Evolutionary conservation across 2,329 filamentous ascomycete genomes (phyloP), one percentile per base, ranked within the genome.

Genomic region (Hymenoscyphus occultus): DNA sequence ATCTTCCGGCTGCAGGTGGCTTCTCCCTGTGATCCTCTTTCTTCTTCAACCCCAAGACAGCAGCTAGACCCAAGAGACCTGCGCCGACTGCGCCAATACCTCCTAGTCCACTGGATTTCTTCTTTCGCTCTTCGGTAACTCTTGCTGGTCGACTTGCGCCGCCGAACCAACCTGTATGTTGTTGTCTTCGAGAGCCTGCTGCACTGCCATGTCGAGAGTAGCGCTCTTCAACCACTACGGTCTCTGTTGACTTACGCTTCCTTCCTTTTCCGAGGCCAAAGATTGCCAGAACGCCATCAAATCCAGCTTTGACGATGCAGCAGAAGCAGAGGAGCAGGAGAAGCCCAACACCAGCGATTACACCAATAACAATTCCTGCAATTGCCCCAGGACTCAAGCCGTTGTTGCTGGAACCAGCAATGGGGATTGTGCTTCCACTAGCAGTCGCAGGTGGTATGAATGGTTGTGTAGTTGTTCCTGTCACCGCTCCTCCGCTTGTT

Each of bases 311-410:
- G 65, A 84, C 82, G 66, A 88, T 87, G 80, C 89, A 91, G 82
- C 87, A 93, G 79, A 91, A 87, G 81, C 89, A 92, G 73, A 93
- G 78, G 7, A 91, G 82, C 4, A 89, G 79, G 28, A 93, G 83
- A 2, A 93, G 80, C 51, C 83, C 77, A 42, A 92, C 81, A 67
- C 89, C 90, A 14, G 84, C 83, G 59, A 93, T 81, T 12, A 86
- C 84, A 68, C 90, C 90, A 64, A 93, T 88, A 69, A 93, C 90
- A 72, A 93, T 93, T 66, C 90, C 90, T 16, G 91, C 90, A 71
- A 93, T 93, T 66, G 89, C 90, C 61, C 90, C 90, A 56, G 82
- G 84, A 71, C 87, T 90, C 62, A 93, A 82, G 19, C 75, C 78
- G 56, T 78, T 59, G 42, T 57, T 66, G 22, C 59, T 63, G 19